Base-by-base conservation (phyloP, 495 filamentous ascomycete genomes). In the Aspergillus diversus region DNA sequence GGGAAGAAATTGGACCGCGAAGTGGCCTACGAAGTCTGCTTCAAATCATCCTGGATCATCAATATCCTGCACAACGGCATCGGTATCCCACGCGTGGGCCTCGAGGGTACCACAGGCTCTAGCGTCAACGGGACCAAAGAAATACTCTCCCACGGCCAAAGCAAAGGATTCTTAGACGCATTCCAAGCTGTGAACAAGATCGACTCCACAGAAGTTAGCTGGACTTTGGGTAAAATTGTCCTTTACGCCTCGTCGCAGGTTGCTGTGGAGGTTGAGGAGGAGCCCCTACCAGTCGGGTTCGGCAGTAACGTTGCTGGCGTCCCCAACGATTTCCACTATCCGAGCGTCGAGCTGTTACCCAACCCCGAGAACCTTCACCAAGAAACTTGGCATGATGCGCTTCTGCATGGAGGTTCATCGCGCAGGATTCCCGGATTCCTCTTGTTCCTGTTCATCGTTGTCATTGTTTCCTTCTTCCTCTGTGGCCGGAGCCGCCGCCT, bases 181-280 rank as follows among this genome's bases (percentile, higher is more conserved):
- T 99, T 99, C 77, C 90, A 97, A 73, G 87, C 95, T 1, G 91
- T 97, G 31, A 87, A 98, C 74, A 96, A 96, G 78, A 93, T 99
- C 63, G 85, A 91, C 64, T 90, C 86, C 43, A 90, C 91, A 13
- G 95, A 99, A 77, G 91, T 99, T n/a, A 96, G 91, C 77, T 99
- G 95, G 95, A 98, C 95, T 0, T 79, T 99, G 0, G 95, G 95
- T 4, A 97, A 97, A 75, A 97, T 98, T 82, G 88, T 98, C n/a
- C 85, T 99, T 21, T 99, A 98, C 67, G 95, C 94, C 0, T 87
- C 95, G 7, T 93, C 91, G 6, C 92, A 97, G 73, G 82, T 98
- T 15, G 89, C 90, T 0, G 82, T 90, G 0, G 77, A 81, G 11
- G 75, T 78, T 3, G 76, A 83, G 33, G 81, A 87, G 53, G 74